Percentiles rank a stretch among this genome's conserved stretches.
phyloP scores from a whole-genome alignment of 805 yeast species.

The Lipomyces lipofer region DNA sequence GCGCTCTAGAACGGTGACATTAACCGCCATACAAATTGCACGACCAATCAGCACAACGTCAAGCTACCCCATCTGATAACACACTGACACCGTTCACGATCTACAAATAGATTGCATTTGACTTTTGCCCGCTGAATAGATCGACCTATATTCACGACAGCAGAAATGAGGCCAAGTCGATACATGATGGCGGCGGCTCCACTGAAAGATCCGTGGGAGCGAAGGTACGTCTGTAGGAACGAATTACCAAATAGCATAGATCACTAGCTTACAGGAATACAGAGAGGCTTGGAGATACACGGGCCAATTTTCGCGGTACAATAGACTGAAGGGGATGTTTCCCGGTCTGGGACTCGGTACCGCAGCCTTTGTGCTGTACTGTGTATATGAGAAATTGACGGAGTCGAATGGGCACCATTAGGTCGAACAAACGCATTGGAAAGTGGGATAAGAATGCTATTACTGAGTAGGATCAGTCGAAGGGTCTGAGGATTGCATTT shows the following conservation, averaged over 20 bases:
- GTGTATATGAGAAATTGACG: conserved; percentile 54
- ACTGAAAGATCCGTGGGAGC: conserved; percentile 52
- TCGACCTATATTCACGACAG: too few species aligned
- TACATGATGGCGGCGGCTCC: conserved; percentile 18
- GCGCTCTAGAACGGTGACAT: too few species aligned
- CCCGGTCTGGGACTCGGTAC: conserved; percentile 82
- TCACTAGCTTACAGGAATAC: conserved; percentile 4
- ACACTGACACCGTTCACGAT: too few species aligned
- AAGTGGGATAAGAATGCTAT: neutral
- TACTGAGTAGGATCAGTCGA: neutral
- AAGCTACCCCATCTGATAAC: too few species aligned
- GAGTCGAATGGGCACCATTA: neutral
- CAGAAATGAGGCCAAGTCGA: conserved; percentile 23
- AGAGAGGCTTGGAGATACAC: conserved; percentile 92
- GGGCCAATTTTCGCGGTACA: conserved; percentile 72
- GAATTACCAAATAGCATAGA: neutral
- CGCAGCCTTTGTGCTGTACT: conserved; percentile 68
- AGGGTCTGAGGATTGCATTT: neutral
- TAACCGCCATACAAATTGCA: too few species aligned
- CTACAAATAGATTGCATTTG: too few species aligned
- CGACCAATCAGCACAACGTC: too few species aligned
- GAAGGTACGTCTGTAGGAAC: conserved; percentile 42
- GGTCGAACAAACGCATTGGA: neutral
- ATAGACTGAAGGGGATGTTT: conserved; percentile 67
- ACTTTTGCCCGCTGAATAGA: too few species aligned